Percentiles rank a stretch among this genome's conserved stretches.
These are phyloP conservation scores for Cenchrus americanus DNA, from an alignment of 176 grass and related monocot genomes.

Conservation along the genomic window DNA sequence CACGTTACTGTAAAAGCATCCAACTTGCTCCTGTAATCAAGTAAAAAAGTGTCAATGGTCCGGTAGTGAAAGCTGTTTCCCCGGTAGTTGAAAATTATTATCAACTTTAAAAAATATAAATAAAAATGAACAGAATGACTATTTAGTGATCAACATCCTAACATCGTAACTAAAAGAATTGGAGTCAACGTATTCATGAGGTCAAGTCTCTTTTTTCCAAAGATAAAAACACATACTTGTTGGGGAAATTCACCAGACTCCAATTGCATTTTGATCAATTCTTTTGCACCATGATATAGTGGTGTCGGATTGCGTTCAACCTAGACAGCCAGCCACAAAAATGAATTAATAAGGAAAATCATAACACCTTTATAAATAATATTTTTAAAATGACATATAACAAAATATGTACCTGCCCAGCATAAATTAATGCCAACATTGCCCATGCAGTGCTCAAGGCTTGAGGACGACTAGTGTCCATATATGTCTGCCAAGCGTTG, in stretches of 20 bases:
- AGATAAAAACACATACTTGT: no score
- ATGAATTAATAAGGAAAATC: background rate
- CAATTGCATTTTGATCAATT: conserved; percentile 48
- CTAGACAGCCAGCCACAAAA: background rate
- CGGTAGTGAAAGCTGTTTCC: no score
- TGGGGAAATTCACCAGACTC: no score
- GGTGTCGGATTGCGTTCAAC: conserved; percentile 36
- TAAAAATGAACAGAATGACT: no score
- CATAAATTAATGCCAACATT: conserved; percentile 53
- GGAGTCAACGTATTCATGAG: no score
- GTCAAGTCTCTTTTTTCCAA: no score
- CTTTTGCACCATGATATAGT: conserved; percentile 38
- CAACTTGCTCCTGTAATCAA: conserved; percentile 29
- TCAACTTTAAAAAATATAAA: no score
- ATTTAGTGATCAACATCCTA: no score
- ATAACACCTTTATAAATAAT: no score
- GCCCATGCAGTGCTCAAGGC: conserved; percentile 60
- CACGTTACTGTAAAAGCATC: background rate
- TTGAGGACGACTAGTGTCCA: background rate
- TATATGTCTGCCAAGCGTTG: background rate
- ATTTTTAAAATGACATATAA: background rate
- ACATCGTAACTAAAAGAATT: no score
- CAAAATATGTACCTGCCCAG: conserved; percentile 48
- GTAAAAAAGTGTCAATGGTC: no score
- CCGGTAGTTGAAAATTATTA: no score